Conservation (phyloP, 306 rosid genomes). For the Prunus padus region DNA sequence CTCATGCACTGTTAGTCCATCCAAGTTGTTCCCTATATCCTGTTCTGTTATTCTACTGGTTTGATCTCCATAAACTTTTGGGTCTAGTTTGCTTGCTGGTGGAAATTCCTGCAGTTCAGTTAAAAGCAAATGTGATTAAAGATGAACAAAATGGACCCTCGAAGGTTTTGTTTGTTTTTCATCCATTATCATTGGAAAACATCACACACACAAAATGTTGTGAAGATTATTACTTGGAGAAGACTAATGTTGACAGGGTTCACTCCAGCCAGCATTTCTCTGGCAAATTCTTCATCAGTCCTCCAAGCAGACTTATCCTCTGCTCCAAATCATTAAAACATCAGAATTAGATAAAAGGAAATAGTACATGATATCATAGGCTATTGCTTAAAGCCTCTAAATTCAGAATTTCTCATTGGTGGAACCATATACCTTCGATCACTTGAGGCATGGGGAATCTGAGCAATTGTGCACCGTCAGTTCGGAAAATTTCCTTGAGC, state of each 20-base stretch:
- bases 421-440: conserved; percentile 56
- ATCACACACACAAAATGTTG: not conserved
- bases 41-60: conserved; percentile 48
- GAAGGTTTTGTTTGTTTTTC: not conserved
- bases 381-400: not conserved
- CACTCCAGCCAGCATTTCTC: conserved; percentile 75
- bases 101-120: conserved; percentile 60
- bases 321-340: conserved; percentile 30
- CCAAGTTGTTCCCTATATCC: conserved; percentile 45
- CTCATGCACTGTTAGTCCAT: conserved; percentile 55
- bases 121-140: not conserved
- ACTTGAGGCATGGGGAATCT: conserved; percentile 71
- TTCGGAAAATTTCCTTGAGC: conserved; percentile 60
- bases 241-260: conserved; percentile 55
- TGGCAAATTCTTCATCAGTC: conserved; percentile 76
- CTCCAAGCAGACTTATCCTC: conserved; percentile 62
- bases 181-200: not conserved
- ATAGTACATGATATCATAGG: not conserved
- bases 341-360: not conserved
- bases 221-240: conserved; percentile 54
- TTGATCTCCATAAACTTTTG: conserved; percentile 52
- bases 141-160: not conserved
- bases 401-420: not conserved
- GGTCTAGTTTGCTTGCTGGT: conserved; percentile 62
- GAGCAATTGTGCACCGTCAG: conserved; percentile 55